A percentile compares a stretch with the other conserved stretches of the same genome.
Evolutionary conservation across 352 stramenopile species (phyloP).

Genomic region (Thalassiosira sp.): DNA sequence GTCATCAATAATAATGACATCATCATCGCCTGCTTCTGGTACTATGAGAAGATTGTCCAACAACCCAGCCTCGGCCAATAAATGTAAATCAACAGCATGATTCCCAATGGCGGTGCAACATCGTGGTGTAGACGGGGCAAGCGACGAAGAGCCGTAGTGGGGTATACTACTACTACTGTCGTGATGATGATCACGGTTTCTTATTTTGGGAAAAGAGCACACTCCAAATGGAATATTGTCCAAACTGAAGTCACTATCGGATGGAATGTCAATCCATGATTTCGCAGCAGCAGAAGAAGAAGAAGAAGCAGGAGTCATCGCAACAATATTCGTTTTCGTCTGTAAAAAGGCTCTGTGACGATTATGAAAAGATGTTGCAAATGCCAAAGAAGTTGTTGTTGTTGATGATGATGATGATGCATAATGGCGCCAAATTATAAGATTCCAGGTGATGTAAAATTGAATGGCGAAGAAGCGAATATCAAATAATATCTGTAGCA

Average conservation of each 20-base stretch:
- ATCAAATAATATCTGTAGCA: too few species aligned
- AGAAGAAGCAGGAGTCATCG: background rate
- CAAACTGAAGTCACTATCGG: conserved; percentile 88
- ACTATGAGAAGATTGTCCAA: conserved; percentile 83
- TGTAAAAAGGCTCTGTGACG: too few species aligned
- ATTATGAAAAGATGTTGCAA: too few species aligned
- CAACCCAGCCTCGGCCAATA: conserved; percentile 88
- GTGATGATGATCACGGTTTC: conserved; percentile 72
- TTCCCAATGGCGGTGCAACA: conserved; percentile 75
- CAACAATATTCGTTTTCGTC: too few species aligned
- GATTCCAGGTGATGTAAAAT: too few species aligned
- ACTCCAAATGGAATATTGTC: conserved; percentile 95
- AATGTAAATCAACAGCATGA: conserved; percentile 86
- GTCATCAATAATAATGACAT: conserved; percentile 8
- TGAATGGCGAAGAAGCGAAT: too few species aligned
- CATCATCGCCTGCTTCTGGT: background rate
- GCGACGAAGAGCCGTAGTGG: background rate
- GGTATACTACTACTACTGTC: background rate
- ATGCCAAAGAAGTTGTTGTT: too few species aligned
- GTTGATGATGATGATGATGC: too few species aligned
- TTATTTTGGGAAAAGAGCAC: conserved; percentile 83
- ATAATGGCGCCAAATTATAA: too few species aligned
- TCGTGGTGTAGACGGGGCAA: conserved; percentile 21
- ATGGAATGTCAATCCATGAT: conserved; percentile 57
- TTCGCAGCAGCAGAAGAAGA: background rate